These are phyloP conservation scores for Adansonia digitata DNA, from an alignment of 345 rosid species.

Conservation along the genomic window DNA sequence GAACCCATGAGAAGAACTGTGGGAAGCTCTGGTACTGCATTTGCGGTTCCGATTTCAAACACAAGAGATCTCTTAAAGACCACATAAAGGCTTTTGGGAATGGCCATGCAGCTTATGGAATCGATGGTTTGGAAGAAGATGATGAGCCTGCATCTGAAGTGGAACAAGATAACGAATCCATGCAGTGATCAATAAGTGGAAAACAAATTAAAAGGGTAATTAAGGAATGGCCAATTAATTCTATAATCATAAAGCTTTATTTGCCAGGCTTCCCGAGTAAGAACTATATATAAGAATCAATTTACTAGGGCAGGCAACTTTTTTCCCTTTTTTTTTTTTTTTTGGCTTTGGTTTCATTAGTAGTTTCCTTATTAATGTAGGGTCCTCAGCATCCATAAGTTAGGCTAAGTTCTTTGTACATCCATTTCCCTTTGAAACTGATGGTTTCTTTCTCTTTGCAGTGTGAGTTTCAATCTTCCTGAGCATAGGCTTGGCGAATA, in stretches of 20 bases:
- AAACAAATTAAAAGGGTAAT: background rate
- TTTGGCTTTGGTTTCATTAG: constrained; percentile 7
- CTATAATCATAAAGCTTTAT: background rate
- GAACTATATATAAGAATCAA: constrained; percentile 24
- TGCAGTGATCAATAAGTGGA: constrained; percentile 14
- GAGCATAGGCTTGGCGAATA: background rate
- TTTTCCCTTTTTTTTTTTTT: background rate
- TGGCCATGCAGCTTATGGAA: constrained; percentile 71
- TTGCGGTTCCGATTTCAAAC: constrained; percentile 96
- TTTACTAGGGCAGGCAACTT: constrained; percentile 24
- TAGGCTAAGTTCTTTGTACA: constrained; percentile 23
- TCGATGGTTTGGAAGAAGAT: constrained; percentile 55
- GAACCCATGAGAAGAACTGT: constrained; percentile 72
- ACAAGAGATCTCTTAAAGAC: constrained; percentile 91
- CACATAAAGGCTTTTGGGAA: constrained; percentile 82
- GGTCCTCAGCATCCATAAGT: constrained; percentile 18
- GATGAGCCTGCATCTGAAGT: constrained; percentile 77
- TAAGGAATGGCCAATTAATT: constrained; percentile 6
- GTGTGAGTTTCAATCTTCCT: background rate
- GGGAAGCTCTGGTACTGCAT: constrained; percentile 95
- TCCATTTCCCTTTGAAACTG: constrained; percentile 18
- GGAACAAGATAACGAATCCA: constrained; percentile 47
- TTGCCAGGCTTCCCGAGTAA: constrained; percentile 20
- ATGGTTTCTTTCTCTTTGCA: constrained; percentile 1
- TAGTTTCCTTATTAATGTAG: constrained; percentile 10